Evolutionary conservation across 1,139 yeast species (phyloP).

Genomic region (Saccharomyces hybrid): DNA sequence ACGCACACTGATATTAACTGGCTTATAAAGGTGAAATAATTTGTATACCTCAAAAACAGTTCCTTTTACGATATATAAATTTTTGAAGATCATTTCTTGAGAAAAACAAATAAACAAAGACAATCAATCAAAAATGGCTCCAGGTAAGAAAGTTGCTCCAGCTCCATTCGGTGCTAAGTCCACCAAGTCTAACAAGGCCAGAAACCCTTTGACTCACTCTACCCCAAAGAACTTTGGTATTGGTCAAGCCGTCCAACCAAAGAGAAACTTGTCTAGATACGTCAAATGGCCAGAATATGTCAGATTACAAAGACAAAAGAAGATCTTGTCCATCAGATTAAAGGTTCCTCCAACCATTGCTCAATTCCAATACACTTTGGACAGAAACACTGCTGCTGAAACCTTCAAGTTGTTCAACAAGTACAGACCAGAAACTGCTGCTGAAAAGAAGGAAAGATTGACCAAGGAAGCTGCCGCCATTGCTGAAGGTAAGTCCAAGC

Average conservation of each 20-base stretch:
- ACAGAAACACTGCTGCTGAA: slow-evolving; percentile 97
- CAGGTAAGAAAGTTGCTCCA: slow-evolving; percentile 82
- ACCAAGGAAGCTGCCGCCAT: slow-evolving; percentile 98
- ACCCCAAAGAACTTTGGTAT: slow-evolving; percentile 93
- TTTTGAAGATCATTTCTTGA: too few species aligned
- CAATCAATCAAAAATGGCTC: slow-evolving; percentile 42
- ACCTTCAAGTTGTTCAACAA: slow-evolving; percentile 94
- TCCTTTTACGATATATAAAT: background rate
- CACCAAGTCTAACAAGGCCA: slow-evolving; percentile 37
- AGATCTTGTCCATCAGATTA: slow-evolving; percentile 86
- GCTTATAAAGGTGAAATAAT: background rate
- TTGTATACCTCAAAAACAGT: slow-evolving; percentile 32
- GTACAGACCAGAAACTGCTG: slow-evolving; percentile 95
- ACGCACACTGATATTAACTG: background rate
- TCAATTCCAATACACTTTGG: slow-evolving; percentile 91
- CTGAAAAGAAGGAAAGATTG: slow-evolving; percentile 98
- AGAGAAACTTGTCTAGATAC: slow-evolving; percentile 34
- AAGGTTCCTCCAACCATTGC: slow-evolving; percentile 98
- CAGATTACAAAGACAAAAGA: slow-evolving; percentile 96
- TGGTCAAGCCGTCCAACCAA: slow-evolving; percentile 93
- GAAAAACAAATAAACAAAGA: too few species aligned
- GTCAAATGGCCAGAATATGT: slow-evolving; percentile 99
- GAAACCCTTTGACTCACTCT: slow-evolving; percentile 77
- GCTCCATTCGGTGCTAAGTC: slow-evolving; percentile 64
- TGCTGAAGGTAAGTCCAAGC: slow-evolving; percentile 94